These are phyloP conservation scores for Pistacia integerrima DNA, from an alignment of 345 rosid genomes.

Conservation along the genomic window DNA sequence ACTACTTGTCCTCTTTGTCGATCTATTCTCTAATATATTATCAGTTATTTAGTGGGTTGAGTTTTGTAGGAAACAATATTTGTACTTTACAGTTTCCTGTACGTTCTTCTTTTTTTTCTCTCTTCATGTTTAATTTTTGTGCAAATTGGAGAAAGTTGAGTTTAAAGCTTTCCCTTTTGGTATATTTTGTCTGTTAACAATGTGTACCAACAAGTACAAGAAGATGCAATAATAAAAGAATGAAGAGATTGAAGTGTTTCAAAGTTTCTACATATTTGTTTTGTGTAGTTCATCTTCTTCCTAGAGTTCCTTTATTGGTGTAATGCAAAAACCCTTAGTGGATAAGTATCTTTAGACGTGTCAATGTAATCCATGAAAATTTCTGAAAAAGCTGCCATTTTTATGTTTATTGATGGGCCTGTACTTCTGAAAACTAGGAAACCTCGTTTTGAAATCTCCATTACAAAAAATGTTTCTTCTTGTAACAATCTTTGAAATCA, in stretches of 20 bases:
- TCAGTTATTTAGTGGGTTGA: neutral
- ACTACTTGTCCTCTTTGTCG: constrained; percentile 82
- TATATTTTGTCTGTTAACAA: constrained; percentile 15
- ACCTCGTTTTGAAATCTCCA: neutral
- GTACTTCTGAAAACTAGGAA: neutral
- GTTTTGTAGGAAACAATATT: constrained; percentile 4
- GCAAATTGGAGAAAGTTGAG: constrained; percentile 8
- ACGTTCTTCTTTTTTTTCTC: neutral
- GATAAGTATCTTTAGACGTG: neutral
- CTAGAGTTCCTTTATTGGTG: neutral
- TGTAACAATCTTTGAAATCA: neutral
- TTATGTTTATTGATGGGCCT: constrained; percentile 1
- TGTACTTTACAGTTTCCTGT: neutral
- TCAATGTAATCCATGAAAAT: neutral
- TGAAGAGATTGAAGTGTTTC: constrained; percentile 21
- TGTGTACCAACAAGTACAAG: constrained; percentile 12
- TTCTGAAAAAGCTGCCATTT: constrained; percentile 5
- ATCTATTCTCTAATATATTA: constrained; percentile 41
- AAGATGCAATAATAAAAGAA: constrained; percentile 12
- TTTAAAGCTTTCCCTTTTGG: neutral
- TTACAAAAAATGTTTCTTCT: neutral
- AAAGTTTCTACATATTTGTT: neutral
- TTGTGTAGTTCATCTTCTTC: neutral
- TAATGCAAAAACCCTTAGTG: neutral
- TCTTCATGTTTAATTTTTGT: constrained; percentile 16